These are phyloP conservation scores for Globisporangium alternatum DNA, from an alignment of 352 stramenopile genomes.

Conservation along the genomic window DNA sequence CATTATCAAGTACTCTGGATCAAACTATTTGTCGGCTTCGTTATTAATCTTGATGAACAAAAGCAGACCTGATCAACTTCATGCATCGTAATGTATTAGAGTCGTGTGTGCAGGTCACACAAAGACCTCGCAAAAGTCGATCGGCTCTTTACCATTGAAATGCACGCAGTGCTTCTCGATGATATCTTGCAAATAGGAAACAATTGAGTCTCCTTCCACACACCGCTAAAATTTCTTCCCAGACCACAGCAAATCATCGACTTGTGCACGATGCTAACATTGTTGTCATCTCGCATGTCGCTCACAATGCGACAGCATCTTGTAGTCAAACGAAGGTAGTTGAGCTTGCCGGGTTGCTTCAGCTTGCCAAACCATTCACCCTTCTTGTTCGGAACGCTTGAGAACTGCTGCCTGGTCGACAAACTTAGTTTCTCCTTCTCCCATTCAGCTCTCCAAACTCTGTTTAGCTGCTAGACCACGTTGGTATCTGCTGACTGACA, in stretches of 20 bases:
- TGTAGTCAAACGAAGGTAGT: constrained; percentile 12
- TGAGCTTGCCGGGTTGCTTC: constrained; percentile 10
- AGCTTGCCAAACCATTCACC: constrained; percentile 16
- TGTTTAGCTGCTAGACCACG: constrained; percentile 15
- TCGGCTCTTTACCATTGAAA: constrained; percentile 14
- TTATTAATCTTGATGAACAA: not conserved
- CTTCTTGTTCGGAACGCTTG: constrained; percentile 10
- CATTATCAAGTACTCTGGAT: not conserved
- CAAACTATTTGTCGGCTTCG: too few relatives aligned
- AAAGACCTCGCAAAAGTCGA: constrained; percentile 11
- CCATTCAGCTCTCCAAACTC: constrained; percentile 6
- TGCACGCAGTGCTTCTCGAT: constrained; percentile 10
- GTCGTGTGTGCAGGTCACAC: not conserved
- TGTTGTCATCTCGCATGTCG: constrained; percentile 12
- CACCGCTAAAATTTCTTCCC: constrained; percentile 11
- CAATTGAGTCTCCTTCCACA: constrained; percentile 17
- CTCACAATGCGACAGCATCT: constrained; percentile 11
- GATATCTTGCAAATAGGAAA: constrained; percentile 16
- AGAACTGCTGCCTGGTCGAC: not conserved
- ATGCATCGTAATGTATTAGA: too few relatives aligned
- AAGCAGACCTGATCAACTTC: not conserved
- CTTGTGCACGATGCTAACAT: constrained; percentile 19
- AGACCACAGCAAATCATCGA: constrained; percentile 21
- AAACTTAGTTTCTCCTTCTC: constrained; percentile 16
- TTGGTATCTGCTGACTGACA: constrained; percentile 13